Evolutionary conservation across 2,329 filamentous ascomycete species (phyloP).

Genomic region (Botrytis tulipae): DNA sequence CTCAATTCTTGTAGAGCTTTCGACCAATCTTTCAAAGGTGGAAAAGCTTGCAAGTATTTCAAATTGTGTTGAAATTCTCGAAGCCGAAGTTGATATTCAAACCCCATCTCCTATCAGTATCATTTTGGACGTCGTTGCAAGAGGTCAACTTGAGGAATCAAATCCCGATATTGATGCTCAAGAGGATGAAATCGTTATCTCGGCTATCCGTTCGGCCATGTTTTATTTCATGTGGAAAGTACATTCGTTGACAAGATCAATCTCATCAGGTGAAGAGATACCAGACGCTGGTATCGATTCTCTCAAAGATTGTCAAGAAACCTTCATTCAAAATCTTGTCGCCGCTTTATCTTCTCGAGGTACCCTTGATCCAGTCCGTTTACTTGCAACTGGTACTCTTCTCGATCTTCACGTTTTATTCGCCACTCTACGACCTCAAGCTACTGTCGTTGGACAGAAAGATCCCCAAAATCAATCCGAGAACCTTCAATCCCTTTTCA

Average conservation of each 20-base stretch:
- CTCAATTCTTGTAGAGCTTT: constrained; percentile 65
- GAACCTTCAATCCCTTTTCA: constrained; percentile 61
- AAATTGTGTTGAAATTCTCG: constrained; percentile 73
- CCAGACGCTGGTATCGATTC: constrained; percentile 58
- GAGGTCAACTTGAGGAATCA: constrained; percentile 64
- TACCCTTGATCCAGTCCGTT: constrained; percentile 73
- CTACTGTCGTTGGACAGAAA: constrained; percentile 41
- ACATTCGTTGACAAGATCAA: constrained; percentile 54
- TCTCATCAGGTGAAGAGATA: constrained; percentile 55
- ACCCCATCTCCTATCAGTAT: constrained; percentile 60
- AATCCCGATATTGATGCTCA: constrained; percentile 70
- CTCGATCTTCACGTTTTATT: constrained; percentile 83
- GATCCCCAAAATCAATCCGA: constrained; percentile 47
- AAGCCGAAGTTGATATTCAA: constrained; percentile 53
- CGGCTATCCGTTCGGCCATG: constrained; percentile 71
- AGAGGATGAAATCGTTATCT: constrained; percentile 75
- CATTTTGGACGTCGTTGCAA: constrained; percentile 68
- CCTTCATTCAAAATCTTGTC: constrained; percentile 62
- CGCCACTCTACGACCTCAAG: constrained; percentile 61
- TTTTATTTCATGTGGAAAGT: constrained; percentile 98
- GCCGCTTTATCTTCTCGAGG: constrained; percentile 65
- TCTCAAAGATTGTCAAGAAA: constrained; percentile 54
- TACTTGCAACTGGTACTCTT: constrained; percentile 71
- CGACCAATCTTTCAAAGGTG: constrained; percentile 73
- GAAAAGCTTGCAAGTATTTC: constrained; percentile 77